These are phyloP conservation scores for Polytrichum formosum DNA, from an alignment of 225 moss, liverwort and hornwort species.

Conservation along the genomic window DNA sequence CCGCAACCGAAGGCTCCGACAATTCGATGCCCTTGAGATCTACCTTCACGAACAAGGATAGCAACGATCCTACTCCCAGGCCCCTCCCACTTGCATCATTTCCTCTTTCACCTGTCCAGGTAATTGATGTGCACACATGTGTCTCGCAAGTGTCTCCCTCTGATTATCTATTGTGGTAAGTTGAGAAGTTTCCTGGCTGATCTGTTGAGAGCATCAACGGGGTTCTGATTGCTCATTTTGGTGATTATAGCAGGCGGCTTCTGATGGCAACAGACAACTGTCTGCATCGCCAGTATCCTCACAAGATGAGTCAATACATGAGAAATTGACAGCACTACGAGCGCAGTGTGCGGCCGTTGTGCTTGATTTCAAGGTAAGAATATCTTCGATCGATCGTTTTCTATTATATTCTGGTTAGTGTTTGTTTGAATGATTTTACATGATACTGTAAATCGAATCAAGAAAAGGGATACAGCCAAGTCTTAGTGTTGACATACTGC, in stretches of 20 bases:
- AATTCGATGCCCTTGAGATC: constrained; percentile 30
- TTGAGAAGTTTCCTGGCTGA: too few relatives aligned
- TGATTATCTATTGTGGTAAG: too few relatives aligned
- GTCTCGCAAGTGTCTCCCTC: too few relatives aligned
- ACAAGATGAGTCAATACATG: constrained; percentile 9
- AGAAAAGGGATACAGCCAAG: too few relatives aligned
- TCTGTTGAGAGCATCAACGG: constrained; percentile 7
- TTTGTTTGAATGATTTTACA: too few relatives aligned
- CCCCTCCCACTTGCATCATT: constrained; percentile 4
- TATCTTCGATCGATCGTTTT: too few relatives aligned
- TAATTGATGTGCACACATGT: not conserved
- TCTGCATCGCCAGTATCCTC: constrained; percentile 9
- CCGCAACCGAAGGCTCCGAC: constrained; percentile 25
- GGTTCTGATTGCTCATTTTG: too few relatives aligned
- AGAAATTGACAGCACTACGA: constrained; percentile 27
- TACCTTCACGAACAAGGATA: constrained; percentile 15
- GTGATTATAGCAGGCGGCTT: constrained; percentile 11
- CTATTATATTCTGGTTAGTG: too few relatives aligned
- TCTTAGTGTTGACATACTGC: too few relatives aligned
- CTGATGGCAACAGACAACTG: constrained; percentile 7
- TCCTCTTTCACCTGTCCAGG: constrained; percentile 16
- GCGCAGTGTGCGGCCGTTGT: constrained; percentile 38
- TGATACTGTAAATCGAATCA: too few relatives aligned
- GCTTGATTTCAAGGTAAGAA: constrained; percentile 38
- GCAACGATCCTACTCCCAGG: constrained; percentile 6